These are phyloP conservation scores for Neoarthrinium moseri DNA, from an alignment of 2,329 filamentous ascomycete species.

Conservation along the genomic window DNA sequence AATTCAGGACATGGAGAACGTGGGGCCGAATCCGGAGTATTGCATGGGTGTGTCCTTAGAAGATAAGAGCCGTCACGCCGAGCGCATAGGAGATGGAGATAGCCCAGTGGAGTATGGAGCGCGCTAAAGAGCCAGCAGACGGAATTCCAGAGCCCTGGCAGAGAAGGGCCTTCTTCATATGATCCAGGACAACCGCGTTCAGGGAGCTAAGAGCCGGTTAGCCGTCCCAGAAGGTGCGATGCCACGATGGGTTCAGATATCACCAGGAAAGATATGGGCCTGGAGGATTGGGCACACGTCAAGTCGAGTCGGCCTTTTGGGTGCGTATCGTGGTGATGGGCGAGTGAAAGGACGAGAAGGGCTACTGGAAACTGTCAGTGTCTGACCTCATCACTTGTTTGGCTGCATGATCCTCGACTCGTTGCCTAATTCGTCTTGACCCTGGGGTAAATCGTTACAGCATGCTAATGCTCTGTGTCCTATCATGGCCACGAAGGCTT, in stretches of 20 bases:
- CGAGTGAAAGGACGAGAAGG: neutral
- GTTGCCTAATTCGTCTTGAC: conserved; percentile 16
- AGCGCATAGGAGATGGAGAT: neutral
- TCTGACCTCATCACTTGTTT: conserved; percentile 9
- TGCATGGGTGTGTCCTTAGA: conserved; percentile 14
- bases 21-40: conserved; percentile 22
- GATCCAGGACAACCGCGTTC: neutral
- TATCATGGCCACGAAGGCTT: conserved; percentile 19
- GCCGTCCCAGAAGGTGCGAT: too few relatives aligned
- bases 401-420: conserved; percentile 1
- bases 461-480: conserved; percentile 9
- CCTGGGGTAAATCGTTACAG: conserved; percentile 23
- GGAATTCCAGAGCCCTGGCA: neutral
- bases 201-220: too few relatives aligned
- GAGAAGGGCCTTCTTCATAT: too few relatives aligned
- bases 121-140: conserved; percentile 2
- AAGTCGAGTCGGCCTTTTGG: neutral
- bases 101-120: conserved; percentile 4
- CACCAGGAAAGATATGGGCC: too few relatives aligned
- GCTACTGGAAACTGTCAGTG: conserved; percentile 3
- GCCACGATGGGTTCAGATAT: too few relatives aligned
- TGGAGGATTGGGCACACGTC: neutral
- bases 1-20: conserved; percentile 24
- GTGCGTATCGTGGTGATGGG: neutral
- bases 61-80: conserved; percentile 23